These are phyloP conservation scores for Strobilomyces confusus DNA, from an alignment of 768 basidiomycete genomes.

Conservation along the genomic window DNA sequence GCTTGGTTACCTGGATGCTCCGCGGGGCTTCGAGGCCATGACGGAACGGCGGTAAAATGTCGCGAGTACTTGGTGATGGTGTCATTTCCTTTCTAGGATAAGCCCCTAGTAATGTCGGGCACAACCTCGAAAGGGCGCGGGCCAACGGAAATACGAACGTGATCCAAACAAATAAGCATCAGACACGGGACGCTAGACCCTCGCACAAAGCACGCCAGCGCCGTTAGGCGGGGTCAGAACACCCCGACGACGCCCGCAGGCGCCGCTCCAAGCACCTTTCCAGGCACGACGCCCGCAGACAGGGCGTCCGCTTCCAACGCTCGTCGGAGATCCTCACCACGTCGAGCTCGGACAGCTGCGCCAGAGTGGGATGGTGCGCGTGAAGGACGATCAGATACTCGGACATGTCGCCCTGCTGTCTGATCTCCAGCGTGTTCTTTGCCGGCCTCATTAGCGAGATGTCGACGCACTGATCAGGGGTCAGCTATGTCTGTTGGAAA, in stretches of 20 bases:
- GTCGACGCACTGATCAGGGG: constrained; percentile 49
- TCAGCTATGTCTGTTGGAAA: constrained; percentile 32
- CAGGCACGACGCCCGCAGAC: constrained; percentile 6
- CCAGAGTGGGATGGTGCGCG: constrained; percentile 45
- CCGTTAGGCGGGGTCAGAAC: background rate
- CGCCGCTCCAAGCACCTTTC: background rate
- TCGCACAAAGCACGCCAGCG: too few relatives aligned
- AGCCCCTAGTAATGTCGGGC: too few relatives aligned
- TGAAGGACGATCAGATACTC: constrained; percentile 44
- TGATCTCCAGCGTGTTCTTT: constrained; percentile 41
- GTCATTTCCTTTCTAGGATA: too few relatives aligned
- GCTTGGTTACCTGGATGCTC: constrained; percentile 16
- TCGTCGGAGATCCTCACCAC: constrained; percentile 11
- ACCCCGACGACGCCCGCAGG: background rate
- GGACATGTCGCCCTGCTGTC: constrained; percentile 42
- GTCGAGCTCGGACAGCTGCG: constrained; percentile 36
- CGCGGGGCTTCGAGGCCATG: constrained; percentile 18
- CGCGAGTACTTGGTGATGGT: background rate
- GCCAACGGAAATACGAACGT: too few relatives aligned
- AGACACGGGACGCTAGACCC: background rate
- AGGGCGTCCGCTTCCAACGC: constrained; percentile 19
- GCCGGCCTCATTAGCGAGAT: constrained; percentile 42
- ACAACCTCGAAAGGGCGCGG: background rate
- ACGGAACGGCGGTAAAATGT: background rate
- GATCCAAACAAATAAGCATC: too few relatives aligned